Percentiles rank a stretch among this genome's conserved stretches.
phyloP scores from a whole-genome alignment of 75 land plant species.

The Isoetes taiwanensis region DNA sequence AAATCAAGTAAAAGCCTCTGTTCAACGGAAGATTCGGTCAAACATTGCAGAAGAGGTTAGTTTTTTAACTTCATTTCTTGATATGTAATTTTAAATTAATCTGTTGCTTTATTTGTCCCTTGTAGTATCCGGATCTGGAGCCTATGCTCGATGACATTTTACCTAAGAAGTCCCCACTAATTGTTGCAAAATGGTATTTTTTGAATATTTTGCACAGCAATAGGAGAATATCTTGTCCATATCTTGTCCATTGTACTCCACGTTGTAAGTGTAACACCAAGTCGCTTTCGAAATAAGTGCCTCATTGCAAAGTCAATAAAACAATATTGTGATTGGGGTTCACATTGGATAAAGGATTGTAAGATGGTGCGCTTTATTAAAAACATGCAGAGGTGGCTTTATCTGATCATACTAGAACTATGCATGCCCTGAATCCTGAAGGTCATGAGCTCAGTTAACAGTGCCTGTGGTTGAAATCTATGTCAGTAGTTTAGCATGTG shows the following conservation, averaged over 20 bases:
- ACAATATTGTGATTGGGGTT: no score
- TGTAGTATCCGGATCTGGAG: conserved; percentile 91
- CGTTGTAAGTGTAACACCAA: no score
- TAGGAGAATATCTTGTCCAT: background rate
- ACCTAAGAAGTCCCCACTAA: conserved; percentile 88
- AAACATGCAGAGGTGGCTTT: no score
- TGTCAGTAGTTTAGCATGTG: no score
- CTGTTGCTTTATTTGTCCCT: background rate
- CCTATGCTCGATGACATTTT: conserved; percentile 82
- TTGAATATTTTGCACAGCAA: background rate
- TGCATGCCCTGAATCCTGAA: no score
- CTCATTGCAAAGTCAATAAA: no score
- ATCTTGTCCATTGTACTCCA: background rate
- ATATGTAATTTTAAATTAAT: background rate
- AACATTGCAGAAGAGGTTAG: conserved; percentile 84
- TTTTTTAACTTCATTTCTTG: background rate
- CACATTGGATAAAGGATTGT: no score
- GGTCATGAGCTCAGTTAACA: no score
- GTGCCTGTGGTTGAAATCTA: background rate
- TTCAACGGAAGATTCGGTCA: conserved; percentile 86
- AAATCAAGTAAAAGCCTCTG: conserved; percentile 97
- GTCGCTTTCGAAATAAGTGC: no score
- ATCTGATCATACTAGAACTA: no score
- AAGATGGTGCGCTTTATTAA: no score
- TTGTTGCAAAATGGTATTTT: conserved; percentile 80